phyloP scores from a whole-genome alignment of 2,329 filamentous ascomycete species.

The Aspergillus latus region DNA sequence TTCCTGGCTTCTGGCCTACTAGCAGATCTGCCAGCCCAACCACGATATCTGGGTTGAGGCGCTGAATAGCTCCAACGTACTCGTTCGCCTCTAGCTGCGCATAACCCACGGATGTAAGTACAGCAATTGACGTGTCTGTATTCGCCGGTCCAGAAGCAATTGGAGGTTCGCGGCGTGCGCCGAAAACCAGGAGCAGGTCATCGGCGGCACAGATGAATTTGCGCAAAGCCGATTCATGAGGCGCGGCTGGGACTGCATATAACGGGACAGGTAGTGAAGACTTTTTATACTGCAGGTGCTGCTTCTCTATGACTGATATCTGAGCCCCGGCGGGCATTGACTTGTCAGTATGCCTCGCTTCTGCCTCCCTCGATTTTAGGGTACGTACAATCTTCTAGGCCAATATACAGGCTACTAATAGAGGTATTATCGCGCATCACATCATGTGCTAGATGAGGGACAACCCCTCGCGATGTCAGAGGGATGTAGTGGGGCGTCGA shows the following conservation, averaged over 20 bases:
- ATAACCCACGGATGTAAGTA: constrained; percentile 87
- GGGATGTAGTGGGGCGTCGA: constrained; percentile 81
- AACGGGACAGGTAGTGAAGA: constrained; percentile 47
- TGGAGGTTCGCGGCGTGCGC: constrained; percentile 73
- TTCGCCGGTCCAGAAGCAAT: constrained; percentile 69
- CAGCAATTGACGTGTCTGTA: constrained; percentile 67
- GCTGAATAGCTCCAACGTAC: constrained; percentile 65
- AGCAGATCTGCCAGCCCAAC: constrained; percentile 75
- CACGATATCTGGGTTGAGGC: constrained; percentile 75
- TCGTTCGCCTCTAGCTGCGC: constrained; percentile 65
- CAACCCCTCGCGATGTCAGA: constrained; percentile 74
- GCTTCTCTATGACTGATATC: constrained; percentile 61
- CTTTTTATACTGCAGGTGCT: constrained; percentile 37
- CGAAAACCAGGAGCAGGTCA: constrained; percentile 68
- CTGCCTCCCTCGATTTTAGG: background rate
- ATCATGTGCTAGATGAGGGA: constrained; percentile 90
- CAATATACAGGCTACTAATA: constrained; percentile 72
- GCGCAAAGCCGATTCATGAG: constrained; percentile 62
- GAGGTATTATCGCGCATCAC: constrained; percentile 65
- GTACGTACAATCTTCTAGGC: constrained; percentile 85
- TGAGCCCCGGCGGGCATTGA: constrained; percentile 35
- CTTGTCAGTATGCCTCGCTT: constrained; percentile 27
- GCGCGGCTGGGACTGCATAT: constrained; percentile 48
- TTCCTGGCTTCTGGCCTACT: constrained; percentile 57
- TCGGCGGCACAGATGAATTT: constrained; percentile 72